These are phyloP conservation scores for Immersiporthe knoxdaviesiana DNA, from an alignment of 2,329 filamentous ascomycete species.

Conservation along the genomic window DNA sequence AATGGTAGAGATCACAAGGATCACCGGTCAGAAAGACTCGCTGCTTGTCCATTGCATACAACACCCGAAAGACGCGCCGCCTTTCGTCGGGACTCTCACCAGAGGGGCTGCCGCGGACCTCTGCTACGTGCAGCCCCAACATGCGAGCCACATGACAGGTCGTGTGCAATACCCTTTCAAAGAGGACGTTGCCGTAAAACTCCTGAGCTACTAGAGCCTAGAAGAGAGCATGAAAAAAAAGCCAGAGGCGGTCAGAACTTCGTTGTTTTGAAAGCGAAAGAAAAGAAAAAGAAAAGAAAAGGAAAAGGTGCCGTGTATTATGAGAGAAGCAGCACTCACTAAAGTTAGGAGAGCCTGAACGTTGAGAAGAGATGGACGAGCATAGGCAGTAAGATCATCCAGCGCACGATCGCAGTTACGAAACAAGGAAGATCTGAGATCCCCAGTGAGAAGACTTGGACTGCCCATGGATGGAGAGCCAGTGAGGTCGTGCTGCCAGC, in stretches of 20 bases:
- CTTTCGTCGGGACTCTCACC: neutral
- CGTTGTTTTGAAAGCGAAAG: neutral
- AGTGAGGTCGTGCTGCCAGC: neutral
- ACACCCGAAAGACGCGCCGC: neutral
- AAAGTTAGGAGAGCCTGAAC: neutral
- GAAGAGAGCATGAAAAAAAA: neutral
- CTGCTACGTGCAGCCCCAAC: neutral
- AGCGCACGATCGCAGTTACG: slow-evolving; percentile 9
- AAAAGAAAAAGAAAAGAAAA: neutral
- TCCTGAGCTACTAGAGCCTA: neutral
- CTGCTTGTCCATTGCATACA: slow-evolving; percentile 9
- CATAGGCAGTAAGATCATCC: neutral
- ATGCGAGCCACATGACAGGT: neutral
- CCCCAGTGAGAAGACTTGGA: neutral
- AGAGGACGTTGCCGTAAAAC: neutral
- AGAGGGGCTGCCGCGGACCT: neutral
- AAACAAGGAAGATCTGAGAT: neutral
- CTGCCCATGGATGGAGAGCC: neutral
- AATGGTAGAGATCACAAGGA: slow-evolving; percentile 5
- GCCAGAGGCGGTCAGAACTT: neutral
- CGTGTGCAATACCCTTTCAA: neutral
- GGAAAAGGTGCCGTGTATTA: neutral
- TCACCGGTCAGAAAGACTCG: slow-evolving; percentile 6
- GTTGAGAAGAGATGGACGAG: slow-evolving; percentile 10
- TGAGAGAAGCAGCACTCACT: neutral